Conservation (phyloP, 2,329 filamentous ascomycete species). For the Aureobasidium vineae region DNA sequence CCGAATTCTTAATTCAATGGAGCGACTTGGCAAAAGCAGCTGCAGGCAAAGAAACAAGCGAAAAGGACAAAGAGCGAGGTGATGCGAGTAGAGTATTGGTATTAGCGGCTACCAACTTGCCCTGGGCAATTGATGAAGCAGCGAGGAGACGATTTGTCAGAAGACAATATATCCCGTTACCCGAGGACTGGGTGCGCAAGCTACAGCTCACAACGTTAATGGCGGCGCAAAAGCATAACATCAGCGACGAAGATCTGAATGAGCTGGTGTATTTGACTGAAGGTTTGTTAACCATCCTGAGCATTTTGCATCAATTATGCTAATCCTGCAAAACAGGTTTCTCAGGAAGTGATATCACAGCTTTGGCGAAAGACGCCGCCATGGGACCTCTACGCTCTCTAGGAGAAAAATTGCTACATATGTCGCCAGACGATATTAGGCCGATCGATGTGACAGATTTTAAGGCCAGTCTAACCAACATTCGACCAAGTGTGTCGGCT, state of each 20-base stretch:
- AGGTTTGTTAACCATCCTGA: slow-evolving; percentile 54
- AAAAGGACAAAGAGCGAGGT: slow-evolving; percentile 66
- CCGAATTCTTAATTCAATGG: slow-evolving; percentile 97
- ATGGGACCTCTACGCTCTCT: slow-evolving; percentile 93
- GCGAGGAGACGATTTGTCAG: slow-evolving; percentile 86
- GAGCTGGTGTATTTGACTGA: slow-evolving; percentile 77
- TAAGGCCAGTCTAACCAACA: slow-evolving; percentile 74
- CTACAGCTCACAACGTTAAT: slow-evolving; percentile 76
- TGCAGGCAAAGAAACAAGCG: slow-evolving; percentile 71
- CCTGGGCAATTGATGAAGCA: slow-evolving; percentile 97
- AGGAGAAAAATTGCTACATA: slow-evolving; percentile 83
- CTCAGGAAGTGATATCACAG: slow-evolving; percentile 94
- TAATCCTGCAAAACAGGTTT: slow-evolving; percentile 64
- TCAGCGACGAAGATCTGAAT: slow-evolving; percentile 69
- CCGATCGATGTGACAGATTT: slow-evolving; percentile 84
- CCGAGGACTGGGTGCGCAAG: slow-evolving; percentile 76
- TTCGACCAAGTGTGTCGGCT: slow-evolving; percentile 85
- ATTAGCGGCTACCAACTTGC: slow-evolving; percentile 90
- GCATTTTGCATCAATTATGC: background rate
- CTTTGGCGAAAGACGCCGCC: slow-evolving; percentile 92
- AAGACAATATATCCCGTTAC: slow-evolving; percentile 92
- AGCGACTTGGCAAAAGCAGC: slow-evolving; percentile 89
- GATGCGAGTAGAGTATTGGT: slow-evolving; percentile 89
- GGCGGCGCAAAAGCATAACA: slow-evolving; percentile 79
- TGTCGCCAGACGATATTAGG: slow-evolving; percentile 91